Base-by-base conservation (phyloP, 257 asterid genomes). In the Coffea canephora region DNA sequence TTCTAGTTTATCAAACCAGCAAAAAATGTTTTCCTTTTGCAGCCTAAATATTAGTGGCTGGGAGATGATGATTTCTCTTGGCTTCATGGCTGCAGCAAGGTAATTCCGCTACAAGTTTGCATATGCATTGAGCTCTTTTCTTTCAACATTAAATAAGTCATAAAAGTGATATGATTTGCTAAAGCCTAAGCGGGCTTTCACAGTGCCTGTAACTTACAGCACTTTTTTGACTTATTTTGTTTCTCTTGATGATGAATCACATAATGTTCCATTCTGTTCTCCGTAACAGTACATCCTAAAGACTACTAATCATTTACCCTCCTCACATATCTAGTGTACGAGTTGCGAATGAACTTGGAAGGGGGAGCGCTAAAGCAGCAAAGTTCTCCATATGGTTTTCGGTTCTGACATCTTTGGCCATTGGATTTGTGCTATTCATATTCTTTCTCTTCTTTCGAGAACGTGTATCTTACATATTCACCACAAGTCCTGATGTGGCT, bases 1-100 rank as follows among this genome's bases (percentile, higher is more conserved):
- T 11, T 49, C 23, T 18, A n/a, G 19, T 8, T 48, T 48, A 18
- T 45, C 36, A 71, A 71, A 21, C 11, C 36, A 71, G n/a, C 75
- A 21, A 39, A 6, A 3, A 50, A 25, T 46, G 12, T 69, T 64
- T 66, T 11, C 7, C 61, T 49, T 23, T 78, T 85, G 84, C 89
- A 92, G 97, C 78, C 89, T 92, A 66, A 88, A 85, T 82, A 91
- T 92, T 68, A 92, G 72, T 81, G 94, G 96, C 45, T 91, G 97
- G 97, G 96, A 88, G 76, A 86, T 89, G 93, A 92, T 92, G 93
- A 87, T 92, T 71, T 87, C 93, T 59, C 78, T 92, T 50, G 97
- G 96, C 74, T 92, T 92, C 90, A 52, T 86, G 81, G 93, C 83
- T 74, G 94, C 94, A 64, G 92, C 91, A 36, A 88, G 97, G 97